phyloP scores from a whole-genome alignment of 768 basidiomycete species.

The Phlebiopsis gigantea region DNA sequence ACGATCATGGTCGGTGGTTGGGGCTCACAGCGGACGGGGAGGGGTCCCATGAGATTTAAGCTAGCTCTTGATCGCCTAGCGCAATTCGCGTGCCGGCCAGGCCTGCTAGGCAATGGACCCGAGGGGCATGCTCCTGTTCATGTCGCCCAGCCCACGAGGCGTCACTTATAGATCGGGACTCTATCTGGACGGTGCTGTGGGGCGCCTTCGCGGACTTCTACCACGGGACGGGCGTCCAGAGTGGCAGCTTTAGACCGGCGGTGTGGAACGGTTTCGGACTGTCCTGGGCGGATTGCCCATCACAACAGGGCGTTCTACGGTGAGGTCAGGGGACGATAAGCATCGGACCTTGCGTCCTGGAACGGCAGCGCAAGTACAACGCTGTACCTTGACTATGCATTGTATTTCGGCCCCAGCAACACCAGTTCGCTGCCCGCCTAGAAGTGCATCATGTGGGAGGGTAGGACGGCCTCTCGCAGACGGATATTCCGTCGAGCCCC shows the following conservation, averaged over 20 bases:
- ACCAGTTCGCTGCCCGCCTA: not conserved
- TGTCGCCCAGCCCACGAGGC: slow-evolving; percentile 18
- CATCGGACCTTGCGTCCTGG: slow-evolving; percentile 19
- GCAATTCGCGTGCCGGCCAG: slow-evolving; percentile 26
- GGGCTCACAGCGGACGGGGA: slow-evolving; percentile 21
- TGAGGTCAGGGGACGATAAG: slow-evolving; percentile 20
- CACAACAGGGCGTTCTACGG: slow-evolving; percentile 4
- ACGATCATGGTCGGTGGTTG: slow-evolving; percentile 53
- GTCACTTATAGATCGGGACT: slow-evolving; percentile 21
- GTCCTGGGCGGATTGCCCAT: slow-evolving; percentile 12
- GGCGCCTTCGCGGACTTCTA: slow-evolving; percentile 14
- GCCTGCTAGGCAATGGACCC: slow-evolving; percentile 15
- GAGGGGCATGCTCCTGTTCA: slow-evolving; percentile 16
- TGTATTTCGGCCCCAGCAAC: not conserved
- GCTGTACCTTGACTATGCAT: not conserved
- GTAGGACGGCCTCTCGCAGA: not conserved
- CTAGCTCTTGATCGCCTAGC: slow-evolving; percentile 23
- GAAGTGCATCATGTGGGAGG: not conserved
- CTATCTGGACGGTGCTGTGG: slow-evolving; percentile 18
- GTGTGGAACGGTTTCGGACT: slow-evolving; percentile 11
- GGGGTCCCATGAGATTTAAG: slow-evolving; percentile 16
- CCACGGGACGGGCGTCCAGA: slow-evolving; percentile 11
- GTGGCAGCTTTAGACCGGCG: slow-evolving; percentile 18
- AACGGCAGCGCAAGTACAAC: slow-evolving; percentile 8
- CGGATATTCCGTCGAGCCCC: not conserved